Conservation (phyloP, 164 flowering plant species). For the Vitis cinerea region DNA sequence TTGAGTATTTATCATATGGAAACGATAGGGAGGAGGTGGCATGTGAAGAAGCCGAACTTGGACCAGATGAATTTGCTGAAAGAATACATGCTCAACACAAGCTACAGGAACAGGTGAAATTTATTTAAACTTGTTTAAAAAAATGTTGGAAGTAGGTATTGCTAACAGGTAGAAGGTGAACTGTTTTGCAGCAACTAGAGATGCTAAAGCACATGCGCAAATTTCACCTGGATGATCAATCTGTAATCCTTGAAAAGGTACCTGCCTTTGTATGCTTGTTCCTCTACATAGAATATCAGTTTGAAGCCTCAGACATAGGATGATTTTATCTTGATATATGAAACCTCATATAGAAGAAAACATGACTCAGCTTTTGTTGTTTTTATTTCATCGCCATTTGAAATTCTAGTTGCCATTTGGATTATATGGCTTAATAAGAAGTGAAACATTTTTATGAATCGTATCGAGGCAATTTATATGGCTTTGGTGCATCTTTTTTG, state of each 20-base stretch:
- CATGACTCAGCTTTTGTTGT: not conserved
- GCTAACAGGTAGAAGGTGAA: not conserved
- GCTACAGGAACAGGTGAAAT: constrained; percentile 66
- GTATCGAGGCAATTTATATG: too few species aligned
- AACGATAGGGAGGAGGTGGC: constrained; percentile 79
- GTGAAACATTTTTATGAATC: too few species aligned
- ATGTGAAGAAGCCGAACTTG: constrained; percentile 95
- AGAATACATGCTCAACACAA: constrained; percentile 49
- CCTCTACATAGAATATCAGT: too few species aligned
- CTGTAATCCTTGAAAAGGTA: constrained; percentile 78
- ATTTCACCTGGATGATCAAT: constrained; percentile 71
- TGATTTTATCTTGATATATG: too few species aligned
- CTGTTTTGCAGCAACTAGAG: constrained; percentile 72
- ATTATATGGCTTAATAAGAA: not conserved
- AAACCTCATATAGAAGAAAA: not conserved
- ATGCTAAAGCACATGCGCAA: constrained; percentile 85
- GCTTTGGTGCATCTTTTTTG: not conserved
- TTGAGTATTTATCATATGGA: not conserved
- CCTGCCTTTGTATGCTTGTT: not conserved
- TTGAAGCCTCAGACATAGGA: too few species aligned
- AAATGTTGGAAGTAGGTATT: not conserved
- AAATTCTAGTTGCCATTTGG: too few species aligned
- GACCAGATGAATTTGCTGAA: constrained; percentile 70
- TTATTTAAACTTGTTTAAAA: not conserved
- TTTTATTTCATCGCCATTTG: not conserved